Conservation (phyloP, 164 flowering plant species). For the Protea cynaroides region DNA sequence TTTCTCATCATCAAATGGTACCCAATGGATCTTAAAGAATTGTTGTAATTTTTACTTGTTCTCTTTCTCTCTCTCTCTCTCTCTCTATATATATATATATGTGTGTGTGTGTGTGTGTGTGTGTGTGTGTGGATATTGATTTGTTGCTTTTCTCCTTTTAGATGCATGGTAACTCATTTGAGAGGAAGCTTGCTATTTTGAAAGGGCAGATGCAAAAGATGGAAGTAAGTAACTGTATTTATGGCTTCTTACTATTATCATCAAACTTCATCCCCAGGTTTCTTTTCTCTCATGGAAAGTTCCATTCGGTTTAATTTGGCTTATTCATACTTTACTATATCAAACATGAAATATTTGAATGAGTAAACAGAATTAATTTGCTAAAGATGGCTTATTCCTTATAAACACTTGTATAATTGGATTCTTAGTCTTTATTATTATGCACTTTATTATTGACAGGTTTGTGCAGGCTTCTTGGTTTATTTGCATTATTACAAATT, state of each 20-base stretch:
- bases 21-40: not conserved
- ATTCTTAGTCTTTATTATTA: not conserved
- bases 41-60: not conserved
- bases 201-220: slow-evolving; percentile 36
- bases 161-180: slow-evolving; percentile 72
- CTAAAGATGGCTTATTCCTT: not conserved
- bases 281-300: not conserved
- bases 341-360: not conserved
- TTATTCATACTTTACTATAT: not conserved
- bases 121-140: not conserved
- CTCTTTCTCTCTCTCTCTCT: not conserved
- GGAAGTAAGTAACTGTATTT: slow-evolving; percentile 31
- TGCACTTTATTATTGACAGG: not conserved
- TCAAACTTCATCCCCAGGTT: not conserved
- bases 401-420: not conserved
- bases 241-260: not conserved
- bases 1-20: not conserved
- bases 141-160: slow-evolving; percentile 16
- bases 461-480: not conserved
- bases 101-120: too few relatives aligned
- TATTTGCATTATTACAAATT: not conserved
- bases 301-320: not conserved
- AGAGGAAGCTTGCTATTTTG: slow-evolving; percentile 65
- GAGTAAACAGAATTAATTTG: not conserved
- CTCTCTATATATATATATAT: too few relatives aligned